Conservation (phyloP, 1,284 basidiomycete species). For the Fomitopsis schrenkii region DNA sequence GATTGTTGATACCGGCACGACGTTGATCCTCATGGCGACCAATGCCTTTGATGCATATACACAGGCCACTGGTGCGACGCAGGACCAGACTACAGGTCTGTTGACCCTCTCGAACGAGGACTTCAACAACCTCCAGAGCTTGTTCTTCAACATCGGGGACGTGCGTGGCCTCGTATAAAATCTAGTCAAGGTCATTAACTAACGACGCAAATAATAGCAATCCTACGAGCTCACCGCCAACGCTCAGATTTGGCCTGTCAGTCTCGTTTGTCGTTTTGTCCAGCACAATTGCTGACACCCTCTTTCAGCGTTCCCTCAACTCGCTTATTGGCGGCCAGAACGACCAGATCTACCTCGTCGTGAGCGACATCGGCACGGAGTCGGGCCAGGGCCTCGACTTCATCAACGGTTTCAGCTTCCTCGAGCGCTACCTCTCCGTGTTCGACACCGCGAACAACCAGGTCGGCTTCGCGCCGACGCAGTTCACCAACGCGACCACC, state of each 20-base stretch:
- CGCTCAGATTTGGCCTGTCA: conserved; percentile 45
- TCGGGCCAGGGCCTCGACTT: conserved; percentile 33
- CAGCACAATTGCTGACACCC: neutral
- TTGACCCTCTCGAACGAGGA: conserved; percentile 33
- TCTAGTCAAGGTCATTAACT: neutral
- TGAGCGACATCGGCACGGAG: conserved; percentile 26
- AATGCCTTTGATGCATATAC: conserved; percentile 32
- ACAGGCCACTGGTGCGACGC: conserved; percentile 34
- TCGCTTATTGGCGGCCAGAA: conserved; percentile 36
- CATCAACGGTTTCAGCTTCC: conserved; percentile 32
- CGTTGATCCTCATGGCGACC: conserved; percentile 35
- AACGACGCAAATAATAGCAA: conserved; percentile 16
- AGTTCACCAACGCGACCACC: conserved; percentile 48
- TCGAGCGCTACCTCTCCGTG: conserved; percentile 63
- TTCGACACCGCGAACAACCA: conserved; percentile 50
- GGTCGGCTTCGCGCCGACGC: conserved; percentile 42
- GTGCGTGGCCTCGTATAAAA: conserved; percentile 18
- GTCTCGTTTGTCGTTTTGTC: neutral
- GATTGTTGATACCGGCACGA: conserved; percentile 59
- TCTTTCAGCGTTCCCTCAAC: conserved; percentile 30
- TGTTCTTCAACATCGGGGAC: conserved; percentile 39
- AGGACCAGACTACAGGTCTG: conserved; percentile 35
- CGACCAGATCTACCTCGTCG: conserved; percentile 44
- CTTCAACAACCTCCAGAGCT: conserved; percentile 34
- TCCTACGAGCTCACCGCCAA: conserved; percentile 40